Base-by-base conservation (phyloP, 2,329 filamentous ascomycete species). In the Sporothrix mexicana region DNA sequence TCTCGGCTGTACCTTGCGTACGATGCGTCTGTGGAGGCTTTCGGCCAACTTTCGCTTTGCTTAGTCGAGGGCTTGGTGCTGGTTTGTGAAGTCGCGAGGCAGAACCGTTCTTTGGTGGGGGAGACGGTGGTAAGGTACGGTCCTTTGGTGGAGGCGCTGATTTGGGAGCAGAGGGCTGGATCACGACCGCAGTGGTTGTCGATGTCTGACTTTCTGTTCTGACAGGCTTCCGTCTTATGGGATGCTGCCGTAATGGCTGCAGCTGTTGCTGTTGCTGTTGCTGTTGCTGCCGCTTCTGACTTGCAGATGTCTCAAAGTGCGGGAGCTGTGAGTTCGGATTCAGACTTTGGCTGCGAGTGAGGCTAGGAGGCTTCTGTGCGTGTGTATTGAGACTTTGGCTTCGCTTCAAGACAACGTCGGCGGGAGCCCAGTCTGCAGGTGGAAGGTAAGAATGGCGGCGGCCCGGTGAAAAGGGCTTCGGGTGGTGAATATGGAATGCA, bases 401-500 rank as follows among this genome's bases (percentile, higher is more conserved):
- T 17, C 75, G 75, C 36, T 77, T 76, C 23, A 77, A 30, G 5
- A 71, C 59, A 8, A 74, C 72, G 45, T 75, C 67, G 15, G 75
- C 73, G 1, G 76, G 73, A 3, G 70, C 57, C 72, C 69, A 72
- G 13, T 73, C 69, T 25, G 67, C 69, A 9, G 74, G 73, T 47
- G 78, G 77, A 59, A 79, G 78, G 45, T 76, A 79, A 75, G 73
- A 72, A 74, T 80, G 81, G 57, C 78, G 78, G 57, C 79, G 76
- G 59, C 71, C 74, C 66, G 78, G 74, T 4, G 80, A 78, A 74
- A 80, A 80, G 0, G 84, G 85, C 71, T 85, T 85, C 66, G 84
- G 83, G 6, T 82, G 80, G 61, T 85, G 82, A 76, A 84, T 15
- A 81, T 80, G 59, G 77, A 87, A 87, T 69, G 77, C 78, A 20